phyloP scores from a whole-genome alignment of 208 protist genomes.

The Angomonas ambiguus region DNA sequence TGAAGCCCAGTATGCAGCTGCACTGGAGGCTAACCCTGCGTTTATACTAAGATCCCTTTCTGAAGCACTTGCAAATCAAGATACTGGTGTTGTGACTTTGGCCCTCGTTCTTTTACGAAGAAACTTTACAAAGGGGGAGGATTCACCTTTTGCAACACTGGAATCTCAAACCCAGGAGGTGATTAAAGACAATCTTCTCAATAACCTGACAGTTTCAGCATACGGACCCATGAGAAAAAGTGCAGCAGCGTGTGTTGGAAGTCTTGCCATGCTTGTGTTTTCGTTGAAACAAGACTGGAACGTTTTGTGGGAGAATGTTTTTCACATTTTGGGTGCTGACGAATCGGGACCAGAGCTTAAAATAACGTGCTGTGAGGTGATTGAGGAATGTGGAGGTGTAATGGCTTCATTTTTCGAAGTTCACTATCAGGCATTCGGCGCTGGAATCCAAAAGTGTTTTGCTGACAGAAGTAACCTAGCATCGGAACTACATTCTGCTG shows the following conservation, averaged over 20 bases:
- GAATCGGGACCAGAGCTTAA: slow-evolving; percentile 44
- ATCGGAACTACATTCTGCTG: slow-evolving; percentile 31
- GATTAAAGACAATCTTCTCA: slow-evolving; percentile 49
- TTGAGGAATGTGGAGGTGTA: slow-evolving; percentile 39
- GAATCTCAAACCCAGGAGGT: slow-evolving; percentile 40
- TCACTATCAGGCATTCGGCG: slow-evolving; percentile 32
- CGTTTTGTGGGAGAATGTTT: slow-evolving; percentile 72
- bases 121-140: slow-evolving; percentile 47
- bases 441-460: slow-evolving; percentile 58
- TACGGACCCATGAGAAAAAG: slow-evolving; percentile 45
- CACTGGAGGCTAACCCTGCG: slow-evolving; percentile 30
- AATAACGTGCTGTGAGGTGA: slow-evolving; percentile 76
- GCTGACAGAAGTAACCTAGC: slow-evolving; percentile 14
- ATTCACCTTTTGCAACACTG: slow-evolving; percentile 39
- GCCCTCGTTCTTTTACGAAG: slow-evolving; percentile 71
- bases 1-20: slow-evolving; percentile 63
- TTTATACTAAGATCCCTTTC: slow-evolving; percentile 63
- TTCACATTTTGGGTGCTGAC: slow-evolving; percentile 45
- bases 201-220: slow-evolving; percentile 51
- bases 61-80: slow-evolving; percentile 40
- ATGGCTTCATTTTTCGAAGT: slow-evolving; percentile 52
- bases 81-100: slow-evolving; percentile 39
- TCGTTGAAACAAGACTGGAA: slow-evolving; percentile 59
- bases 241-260: slow-evolving; percentile 72
- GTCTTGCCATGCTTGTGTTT: slow-evolving; percentile 60